A percentile compares a stretch with the other conserved stretches of the same genome.
Conservation (phyloP, 2,329 filamentous ascomycete genomes). For the Rasamsonia emersonii region DNA sequence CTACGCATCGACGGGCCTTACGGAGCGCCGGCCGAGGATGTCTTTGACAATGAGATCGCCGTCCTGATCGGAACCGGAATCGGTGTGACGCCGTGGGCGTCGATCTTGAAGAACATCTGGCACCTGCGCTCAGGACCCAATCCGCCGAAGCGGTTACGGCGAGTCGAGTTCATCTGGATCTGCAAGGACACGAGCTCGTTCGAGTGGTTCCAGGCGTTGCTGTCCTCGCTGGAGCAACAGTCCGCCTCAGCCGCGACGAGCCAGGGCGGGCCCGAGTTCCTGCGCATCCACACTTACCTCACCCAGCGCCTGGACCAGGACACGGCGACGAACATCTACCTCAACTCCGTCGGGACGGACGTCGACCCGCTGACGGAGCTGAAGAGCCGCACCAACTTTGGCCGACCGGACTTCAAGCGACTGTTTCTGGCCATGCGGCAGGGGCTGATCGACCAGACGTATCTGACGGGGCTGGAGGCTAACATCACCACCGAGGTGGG, state of each 20-base stretch:
- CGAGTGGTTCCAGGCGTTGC: slow-evolving; percentile 95
- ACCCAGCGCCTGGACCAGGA: slow-evolving; percentile 89
- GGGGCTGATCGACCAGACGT: slow-evolving; percentile 75
- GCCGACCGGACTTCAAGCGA: slow-evolving; percentile 76
- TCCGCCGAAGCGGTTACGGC: slow-evolving; percentile 76
- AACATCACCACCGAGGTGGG: slow-evolving; percentile 76
- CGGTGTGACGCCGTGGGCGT: slow-evolving; percentile 78
- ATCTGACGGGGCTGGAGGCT: slow-evolving; percentile 72
- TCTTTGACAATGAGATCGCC: slow-evolving; percentile 83
- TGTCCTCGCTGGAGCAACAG: slow-evolving; percentile 84
- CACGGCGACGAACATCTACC: slow-evolving; percentile 90
- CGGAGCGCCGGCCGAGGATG: slow-evolving; percentile 92
- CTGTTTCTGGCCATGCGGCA: slow-evolving; percentile 79
- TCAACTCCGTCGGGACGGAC: slow-evolving; percentile 84
- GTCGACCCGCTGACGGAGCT: slow-evolving; percentile 89
- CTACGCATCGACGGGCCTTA: slow-evolving; percentile 93
- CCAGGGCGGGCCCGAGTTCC: slow-evolving; percentile 57
- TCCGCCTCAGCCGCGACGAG: slow-evolving; percentile 60
- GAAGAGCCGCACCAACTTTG: slow-evolving; percentile 84
- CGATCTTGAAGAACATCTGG: slow-evolving; percentile 95
- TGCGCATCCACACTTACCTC: slow-evolving; percentile 96
- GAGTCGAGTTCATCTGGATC: slow-evolving; percentile 98
- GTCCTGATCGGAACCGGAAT: slow-evolving; percentile 76
- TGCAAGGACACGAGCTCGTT: slow-evolving; percentile 94
- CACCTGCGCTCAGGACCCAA: slow-evolving; percentile 85